Conservation (phyloP, 257 asterid genomes). For the Nicotiana attenuata region DNA sequence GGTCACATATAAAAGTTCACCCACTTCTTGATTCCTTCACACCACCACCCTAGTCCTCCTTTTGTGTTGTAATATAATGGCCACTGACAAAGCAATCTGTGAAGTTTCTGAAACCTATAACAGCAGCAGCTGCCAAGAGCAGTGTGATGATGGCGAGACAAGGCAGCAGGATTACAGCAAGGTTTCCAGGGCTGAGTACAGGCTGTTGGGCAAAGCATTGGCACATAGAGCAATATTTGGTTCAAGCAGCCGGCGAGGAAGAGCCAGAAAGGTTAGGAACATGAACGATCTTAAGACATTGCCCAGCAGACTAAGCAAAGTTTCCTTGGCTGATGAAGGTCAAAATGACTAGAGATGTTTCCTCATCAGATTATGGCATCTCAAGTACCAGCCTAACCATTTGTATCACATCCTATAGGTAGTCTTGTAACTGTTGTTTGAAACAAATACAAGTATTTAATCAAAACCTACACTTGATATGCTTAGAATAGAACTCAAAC, state of each 20-base stretch:
- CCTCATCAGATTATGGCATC: background rate
- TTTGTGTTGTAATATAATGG: slow-evolving; percentile 25
- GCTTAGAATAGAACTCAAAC: background rate
- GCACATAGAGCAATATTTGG: slow-evolving; percentile 44
- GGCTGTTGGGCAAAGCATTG: slow-evolving; percentile 30
- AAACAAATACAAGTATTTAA: background rate
- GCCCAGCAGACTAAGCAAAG: slow-evolving; percentile 56
- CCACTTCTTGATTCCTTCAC: background rate
- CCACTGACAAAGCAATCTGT: slow-evolving; percentile 22
- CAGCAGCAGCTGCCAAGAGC: slow-evolving; percentile 14
- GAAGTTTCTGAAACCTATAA: slow-evolving; percentile 22
- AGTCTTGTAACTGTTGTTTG: background rate
- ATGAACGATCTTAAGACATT: slow-evolving; percentile 16
- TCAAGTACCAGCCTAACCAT: background rate
- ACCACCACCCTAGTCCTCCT: background rate
- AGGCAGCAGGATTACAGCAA: background rate
- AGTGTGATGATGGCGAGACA: slow-evolving; percentile 6
- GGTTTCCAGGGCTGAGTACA: slow-evolving; percentile 16
- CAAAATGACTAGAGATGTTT: slow-evolving; percentile 9
- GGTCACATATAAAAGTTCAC: background rate
- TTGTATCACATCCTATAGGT: background rate
- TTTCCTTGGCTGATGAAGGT: slow-evolving; percentile 41
- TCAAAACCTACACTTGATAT: background rate
- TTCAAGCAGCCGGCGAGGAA: slow-evolving; percentile 22
- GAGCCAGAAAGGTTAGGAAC: slow-evolving; percentile 29